phyloP scores from a whole-genome alignment of 768 basidiomycete genomes.

The Basidioascus undulatus region DNA sequence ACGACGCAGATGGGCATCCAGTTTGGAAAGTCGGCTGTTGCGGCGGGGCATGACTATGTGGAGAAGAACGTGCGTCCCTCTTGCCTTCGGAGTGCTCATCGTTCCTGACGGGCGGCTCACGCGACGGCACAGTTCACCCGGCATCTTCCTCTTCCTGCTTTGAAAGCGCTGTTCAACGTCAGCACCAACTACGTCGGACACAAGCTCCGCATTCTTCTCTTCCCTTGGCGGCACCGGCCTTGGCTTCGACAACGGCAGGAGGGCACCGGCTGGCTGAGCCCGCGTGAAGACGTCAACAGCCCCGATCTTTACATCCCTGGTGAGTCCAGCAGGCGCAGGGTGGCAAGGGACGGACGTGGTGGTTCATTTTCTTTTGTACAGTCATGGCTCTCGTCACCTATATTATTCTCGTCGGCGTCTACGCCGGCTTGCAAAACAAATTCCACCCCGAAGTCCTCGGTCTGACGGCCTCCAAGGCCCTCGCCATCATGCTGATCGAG shows the following conservation, averaged over 20 bases:
- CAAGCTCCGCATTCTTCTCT: slow-evolving; percentile 69
- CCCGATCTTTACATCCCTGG: slow-evolving; percentile 94
- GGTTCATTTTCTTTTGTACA: slow-evolving; percentile 16
- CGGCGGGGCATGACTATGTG: slow-evolving; percentile 85
- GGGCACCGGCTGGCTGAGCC: slow-evolving; percentile 51
- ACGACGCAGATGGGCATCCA: slow-evolving; percentile 94
- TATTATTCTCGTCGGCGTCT: slow-evolving; percentile 63
- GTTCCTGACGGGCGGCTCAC: not conserved
- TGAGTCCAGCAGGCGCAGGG: slow-evolving; percentile 22
- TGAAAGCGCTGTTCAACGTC: slow-evolving; percentile 88
- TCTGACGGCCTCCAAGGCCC: slow-evolving; percentile 54
- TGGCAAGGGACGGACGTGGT: slow-evolving; percentile 1
- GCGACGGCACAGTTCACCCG: slow-evolving; percentile 38
- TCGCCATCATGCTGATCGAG: slow-evolving; percentile 66
- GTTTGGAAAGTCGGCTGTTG: slow-evolving; percentile 69
- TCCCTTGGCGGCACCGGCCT: slow-evolving; percentile 65
- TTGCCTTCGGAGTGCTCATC: slow-evolving; percentile 5
- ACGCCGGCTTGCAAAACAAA: slow-evolving; percentile 52
- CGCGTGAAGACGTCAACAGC: slow-evolving; percentile 80
- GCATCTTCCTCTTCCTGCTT: slow-evolving; percentile 43
- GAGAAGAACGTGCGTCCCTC: slow-evolving; percentile 54
- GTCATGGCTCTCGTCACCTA: slow-evolving; percentile 94
- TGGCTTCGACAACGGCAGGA: not conserved
- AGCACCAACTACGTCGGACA: slow-evolving; percentile 83
- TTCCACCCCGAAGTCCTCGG: slow-evolving; percentile 83